A percentile compares a stretch with the other conserved stretches of the same genome.
These are phyloP conservation scores for Debaryomycetaceae sp. DNA, from an alignment of 1,139 yeast genomes.

Conservation along the genomic window DNA sequence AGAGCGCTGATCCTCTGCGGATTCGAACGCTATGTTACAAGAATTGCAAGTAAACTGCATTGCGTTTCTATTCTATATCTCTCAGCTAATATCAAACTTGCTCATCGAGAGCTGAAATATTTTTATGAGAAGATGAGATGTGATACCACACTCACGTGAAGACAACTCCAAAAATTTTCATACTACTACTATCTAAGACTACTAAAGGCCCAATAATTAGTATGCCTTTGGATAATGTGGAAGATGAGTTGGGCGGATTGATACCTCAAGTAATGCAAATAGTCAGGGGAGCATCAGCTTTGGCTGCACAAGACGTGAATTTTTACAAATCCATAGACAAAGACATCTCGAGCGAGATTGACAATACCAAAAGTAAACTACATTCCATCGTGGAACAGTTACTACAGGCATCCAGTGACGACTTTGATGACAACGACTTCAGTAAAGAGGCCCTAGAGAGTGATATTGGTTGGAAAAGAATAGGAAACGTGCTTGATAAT, in stretches of 20 bases:
- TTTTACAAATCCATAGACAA: slow-evolving; percentile 71
- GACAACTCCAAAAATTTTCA: background rate
- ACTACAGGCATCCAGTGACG: slow-evolving; percentile 28
- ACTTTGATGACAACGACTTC: slow-evolving; percentile 24
- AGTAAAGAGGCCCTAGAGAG: slow-evolving; percentile 35
- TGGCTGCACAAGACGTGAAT: slow-evolving; percentile 77
- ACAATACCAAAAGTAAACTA: slow-evolving; percentile 41
- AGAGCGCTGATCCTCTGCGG: slow-evolving; percentile 38
- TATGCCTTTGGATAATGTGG: slow-evolving; percentile 3
- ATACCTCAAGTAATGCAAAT: slow-evolving; percentile 48
- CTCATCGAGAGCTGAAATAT: background rate
- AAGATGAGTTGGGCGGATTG: slow-evolving; percentile 18
- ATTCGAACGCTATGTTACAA: slow-evolving; percentile 38
- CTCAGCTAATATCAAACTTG: background rate
- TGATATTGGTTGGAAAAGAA: slow-evolving; percentile 53
- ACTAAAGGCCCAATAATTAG: slow-evolving; percentile 1
- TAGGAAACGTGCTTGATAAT: slow-evolving; percentile 63
- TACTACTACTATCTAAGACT: slow-evolving; percentile 3
- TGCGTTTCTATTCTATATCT: too few relatives aligned
- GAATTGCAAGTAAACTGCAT: slow-evolving; percentile 43
- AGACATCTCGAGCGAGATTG: slow-evolving; percentile 39
- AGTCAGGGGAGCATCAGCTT: slow-evolving; percentile 66
- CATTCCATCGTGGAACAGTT: slow-evolving; percentile 53
- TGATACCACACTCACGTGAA: background rate
- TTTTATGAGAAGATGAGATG: background rate